Evolutionary conservation across 495 filamentous ascomycete genomes (phyloP).

Genomic region (Talaromyces nanjingensis): DNA sequence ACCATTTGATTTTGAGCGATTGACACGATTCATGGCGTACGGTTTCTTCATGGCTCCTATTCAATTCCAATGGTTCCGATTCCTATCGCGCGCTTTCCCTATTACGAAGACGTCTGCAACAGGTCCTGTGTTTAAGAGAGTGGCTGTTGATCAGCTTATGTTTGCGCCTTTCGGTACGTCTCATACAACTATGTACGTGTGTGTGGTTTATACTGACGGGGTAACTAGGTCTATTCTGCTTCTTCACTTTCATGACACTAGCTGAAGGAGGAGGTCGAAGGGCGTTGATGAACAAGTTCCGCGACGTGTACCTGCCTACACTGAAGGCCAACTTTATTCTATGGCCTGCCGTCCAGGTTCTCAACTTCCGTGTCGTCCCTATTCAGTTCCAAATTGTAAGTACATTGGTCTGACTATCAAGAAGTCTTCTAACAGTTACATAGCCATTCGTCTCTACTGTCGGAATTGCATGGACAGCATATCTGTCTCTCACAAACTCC

Average conservation of each 20-base stretch:
- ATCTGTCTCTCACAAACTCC: slow-evolving; percentile 89
- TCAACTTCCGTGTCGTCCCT: slow-evolving; percentile 94
- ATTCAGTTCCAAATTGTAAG: slow-evolving; percentile 95
- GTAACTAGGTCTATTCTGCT: slow-evolving; percentile 62
- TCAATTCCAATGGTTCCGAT: slow-evolving; percentile 95
- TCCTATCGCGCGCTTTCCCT: slow-evolving; percentile 77
- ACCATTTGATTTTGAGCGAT: slow-evolving; percentile 89
- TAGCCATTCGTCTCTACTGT: slow-evolving; percentile 95
- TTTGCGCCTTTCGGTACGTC: slow-evolving; percentile 81
- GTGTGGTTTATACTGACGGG: background rate
- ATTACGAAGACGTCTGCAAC: slow-evolving; percentile 70
- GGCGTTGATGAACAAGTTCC: slow-evolving; percentile 76
- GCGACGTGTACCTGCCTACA: slow-evolving; percentile 87
- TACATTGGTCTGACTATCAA: slow-evolving; percentile 13
- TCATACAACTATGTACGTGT: too few species aligned
- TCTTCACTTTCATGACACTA: slow-evolving; percentile 95
- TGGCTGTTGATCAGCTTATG: slow-evolving; percentile 88
- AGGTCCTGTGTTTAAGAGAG: slow-evolving; percentile 76
- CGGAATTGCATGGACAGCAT: slow-evolving; percentile 99
- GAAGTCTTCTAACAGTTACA: slow-evolving; percentile 5
- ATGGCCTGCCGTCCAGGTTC: slow-evolving; percentile 92
- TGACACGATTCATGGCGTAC: slow-evolving; percentile 92
- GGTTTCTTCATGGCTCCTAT: slow-evolving; percentile 93
- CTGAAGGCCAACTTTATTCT: slow-evolving; percentile 94
- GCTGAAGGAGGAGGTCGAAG: slow-evolving; percentile 86